Percentiles rank a stretch among this genome's conserved stretches.
phyloP scores from a whole-genome alignment of 148 eudicot genomes.

The Silene uniflora region DNA sequence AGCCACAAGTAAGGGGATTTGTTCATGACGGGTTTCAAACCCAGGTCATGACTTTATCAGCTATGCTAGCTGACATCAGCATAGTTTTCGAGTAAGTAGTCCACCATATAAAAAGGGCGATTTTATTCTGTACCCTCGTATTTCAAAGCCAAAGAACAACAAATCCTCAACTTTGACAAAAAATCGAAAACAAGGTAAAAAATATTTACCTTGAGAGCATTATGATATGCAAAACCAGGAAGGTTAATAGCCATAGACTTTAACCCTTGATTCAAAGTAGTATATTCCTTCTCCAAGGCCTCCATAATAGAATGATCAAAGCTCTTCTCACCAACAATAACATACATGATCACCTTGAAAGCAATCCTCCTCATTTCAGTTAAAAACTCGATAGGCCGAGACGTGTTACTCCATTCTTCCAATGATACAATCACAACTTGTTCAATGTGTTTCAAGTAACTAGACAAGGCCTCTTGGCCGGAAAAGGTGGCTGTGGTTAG shows the following conservation, averaged over 20 bases:
- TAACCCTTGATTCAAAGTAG: conserved; percentile 39
- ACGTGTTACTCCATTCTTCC: conserved; percentile 30
- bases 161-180: too few relatives aligned
- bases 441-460: conserved; percentile 34
- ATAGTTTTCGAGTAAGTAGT: too few relatives aligned
- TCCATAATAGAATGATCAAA: conserved; percentile 33
- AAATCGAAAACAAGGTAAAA: background rate
- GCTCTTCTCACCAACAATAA: conserved; percentile 39
- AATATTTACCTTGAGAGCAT: conserved; percentile 46
- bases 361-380: conserved; percentile 45
- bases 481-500: conserved; percentile 34
- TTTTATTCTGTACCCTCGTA: too few relatives aligned
- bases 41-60: too few relatives aligned
- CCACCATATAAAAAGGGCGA: too few relatives aligned
- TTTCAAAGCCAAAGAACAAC: too few relatives aligned
- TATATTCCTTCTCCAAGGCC: conserved; percentile 48
- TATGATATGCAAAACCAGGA: conserved; percentile 49
- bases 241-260: conserved; percentile 50
- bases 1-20: too few relatives aligned
- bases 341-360: conserved; percentile 46
- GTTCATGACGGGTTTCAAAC: too few relatives aligned
- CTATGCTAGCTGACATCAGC: too few relatives aligned
- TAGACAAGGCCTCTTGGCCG: conserved; percentile 37
- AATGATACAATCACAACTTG: conserved; percentile 19
- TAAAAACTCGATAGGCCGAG: conserved; percentile 40